Evolutionary conservation across 768 basidiomycete species (phyloP).

Genomic region (Tricholoma sp.): DNA sequence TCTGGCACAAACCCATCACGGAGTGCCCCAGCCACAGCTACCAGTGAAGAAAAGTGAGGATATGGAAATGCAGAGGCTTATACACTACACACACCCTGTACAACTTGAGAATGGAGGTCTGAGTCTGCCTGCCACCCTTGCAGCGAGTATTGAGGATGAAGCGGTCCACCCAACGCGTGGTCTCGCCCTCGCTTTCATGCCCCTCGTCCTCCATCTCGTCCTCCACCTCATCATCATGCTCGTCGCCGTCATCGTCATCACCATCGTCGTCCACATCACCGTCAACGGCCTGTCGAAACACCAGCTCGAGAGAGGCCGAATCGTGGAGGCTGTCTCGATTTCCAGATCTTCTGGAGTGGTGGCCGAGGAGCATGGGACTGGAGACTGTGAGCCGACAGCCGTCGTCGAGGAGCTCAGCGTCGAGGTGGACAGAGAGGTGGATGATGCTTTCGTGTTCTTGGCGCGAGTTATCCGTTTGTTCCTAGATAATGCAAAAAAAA

Average conservation of each 20-base stretch:
- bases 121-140: background rate
- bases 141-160: background rate
- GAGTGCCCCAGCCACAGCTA: background rate
- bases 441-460: background rate
- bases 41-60: background rate
- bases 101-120: background rate
- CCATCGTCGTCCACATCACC: background rate
- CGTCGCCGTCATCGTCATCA: background rate
- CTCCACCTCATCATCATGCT: too few relatives aligned
- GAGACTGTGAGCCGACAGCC: background rate
- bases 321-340: too few relatives aligned
- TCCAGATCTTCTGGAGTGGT: background rate
- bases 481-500: background rate
- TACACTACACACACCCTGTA: too few relatives aligned
- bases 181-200: background rate
- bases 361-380: background rate
- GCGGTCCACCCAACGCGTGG: background rate
- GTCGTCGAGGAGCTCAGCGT: background rate
- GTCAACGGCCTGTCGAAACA: background rate
- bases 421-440: background rate
- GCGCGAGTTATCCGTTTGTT: too few relatives aligned
- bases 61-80: too few relatives aligned
- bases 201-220: background rate
- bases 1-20: background rate
- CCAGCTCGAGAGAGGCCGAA: background rate